Evolutionary conservation across 495 filamentous ascomycete species (phyloP), one percentile per base, ranked within the genome.

Genomic region (Corynascus novoguineensis): DNA sequence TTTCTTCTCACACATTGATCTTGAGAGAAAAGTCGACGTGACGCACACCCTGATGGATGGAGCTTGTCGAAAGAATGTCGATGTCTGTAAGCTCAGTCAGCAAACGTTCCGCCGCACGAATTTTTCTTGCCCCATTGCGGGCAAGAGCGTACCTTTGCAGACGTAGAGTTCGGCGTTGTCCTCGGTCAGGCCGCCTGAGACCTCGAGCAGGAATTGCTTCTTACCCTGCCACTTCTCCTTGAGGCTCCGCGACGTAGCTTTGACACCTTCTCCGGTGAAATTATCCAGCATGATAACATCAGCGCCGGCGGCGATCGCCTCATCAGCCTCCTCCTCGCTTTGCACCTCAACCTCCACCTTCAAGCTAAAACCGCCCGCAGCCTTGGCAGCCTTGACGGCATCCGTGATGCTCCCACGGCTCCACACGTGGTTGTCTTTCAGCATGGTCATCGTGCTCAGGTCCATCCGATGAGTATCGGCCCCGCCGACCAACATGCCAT

Each of bases 271-370:
- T 0, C 83, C 79, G 0, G 80, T 81, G 66, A 97, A 97, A 67
- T 98, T 98, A 71, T 98, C 93, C 63, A 98, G 73, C 93, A 98
- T 98, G 50, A 98, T 82, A 6, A 97, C 82, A 77, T 97, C 92
- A 1, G 93, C 93, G 4, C 93, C 95, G 0, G 92, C 92, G 5
- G 71, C 80, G 63, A 96, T 89, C 0, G 93, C 93, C 71, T 95
- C 89, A 67, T 96, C 83, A 4, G 93, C 93, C 70, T 95, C 90
- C 57, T 80, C 83, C 71, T 95, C 80, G 69, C 78, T 88, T 73
- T 90, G 84, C 55, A 90, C 92, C 76, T 98, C 93, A 15, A 98
- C 95, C 75, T 98, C 93, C 32, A 98, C 81, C 78, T 98, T 98
- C 17, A 95, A 77, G 15, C 86, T 79, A 68, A 97, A 97, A 0